Evolutionary conservation across 805 yeast genomes (phyloP), one percentile per base, ranked within the genome.

Genomic region (Candida golubevii): DNA sequence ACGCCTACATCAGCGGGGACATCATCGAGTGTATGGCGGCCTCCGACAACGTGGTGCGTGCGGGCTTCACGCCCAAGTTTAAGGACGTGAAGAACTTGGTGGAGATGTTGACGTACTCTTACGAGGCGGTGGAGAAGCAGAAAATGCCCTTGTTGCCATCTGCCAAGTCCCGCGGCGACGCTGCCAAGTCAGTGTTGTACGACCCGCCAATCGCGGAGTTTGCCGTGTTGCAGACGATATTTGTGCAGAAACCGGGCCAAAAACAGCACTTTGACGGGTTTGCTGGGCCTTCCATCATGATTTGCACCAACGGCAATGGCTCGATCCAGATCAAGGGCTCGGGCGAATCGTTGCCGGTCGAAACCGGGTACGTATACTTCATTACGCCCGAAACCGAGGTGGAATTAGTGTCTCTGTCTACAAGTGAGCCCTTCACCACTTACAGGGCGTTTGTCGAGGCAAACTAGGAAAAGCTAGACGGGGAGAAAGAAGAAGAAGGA

Each of bases 21-120:
- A 93, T 93, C 55, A 90, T 93, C 60, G 99, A 93, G 73, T 93
- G 99, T 74, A 93, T 93, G 99, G 99, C 99, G 35, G 97, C 99
- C 8, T 84, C 95, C 34, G 99, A 93, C 66, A 93, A 93, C 59
- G 99, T 93, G 46, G 97, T 93, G 39, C 81, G 99, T 66, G 96
- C 97, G 4, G 99, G 99, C 11, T 93, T 93, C 75, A 93, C 99
- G n/a, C 99, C 99, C 50, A 93, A 93, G 67, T 93, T 91, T 74
- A 93, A 91, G 70, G 99, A 93, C 66, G 98, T 93, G 48, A 68
- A 82, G 47, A 88, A 85, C 58, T 79, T 93, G 61, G 97, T 93
- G 36, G 80, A 78, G 42, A 88, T 88, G 93, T 79, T 93, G 63
- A 90, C 97, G 3, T 93, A 91, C 64, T 75, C 86, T 26, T 85